These are phyloP conservation scores for Bruguiera parviflora DNA, from an alignment of 345 rosid genomes.

Conservation along the genomic window DNA sequence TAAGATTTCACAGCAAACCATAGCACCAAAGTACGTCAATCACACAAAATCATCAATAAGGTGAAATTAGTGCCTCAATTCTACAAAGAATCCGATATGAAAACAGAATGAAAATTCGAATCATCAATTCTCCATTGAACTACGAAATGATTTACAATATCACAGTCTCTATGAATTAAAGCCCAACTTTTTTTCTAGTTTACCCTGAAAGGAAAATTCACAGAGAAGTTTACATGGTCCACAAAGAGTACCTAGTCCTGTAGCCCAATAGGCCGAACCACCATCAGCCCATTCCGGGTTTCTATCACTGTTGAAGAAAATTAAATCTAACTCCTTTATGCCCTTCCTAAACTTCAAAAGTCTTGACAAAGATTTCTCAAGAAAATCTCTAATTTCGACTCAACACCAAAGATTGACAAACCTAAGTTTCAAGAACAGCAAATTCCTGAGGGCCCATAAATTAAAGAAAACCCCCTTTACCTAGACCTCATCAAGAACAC, in stretches of 20 bases:
- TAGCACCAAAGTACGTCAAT: too few species aligned
- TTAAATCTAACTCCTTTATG: not conserved
- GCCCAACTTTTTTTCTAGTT: too few species aligned
- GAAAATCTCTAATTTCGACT: not conserved
- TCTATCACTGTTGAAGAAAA: not conserved
- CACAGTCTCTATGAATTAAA: too few species aligned
- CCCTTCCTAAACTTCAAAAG: not conserved
- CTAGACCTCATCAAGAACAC: constrained; percentile 65
- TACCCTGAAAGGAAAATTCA: too few species aligned
- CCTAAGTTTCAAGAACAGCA: not conserved
- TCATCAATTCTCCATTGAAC: too few species aligned
- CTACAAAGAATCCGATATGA: too few species aligned
- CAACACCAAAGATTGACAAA: not conserved
- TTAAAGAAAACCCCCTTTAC: not conserved
- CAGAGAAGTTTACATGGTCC: not conserved
- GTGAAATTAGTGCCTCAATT: too few species aligned
- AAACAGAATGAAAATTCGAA: too few species aligned
- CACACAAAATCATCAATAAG: too few species aligned
- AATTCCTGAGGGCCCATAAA: not conserved
- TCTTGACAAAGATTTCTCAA: not conserved
- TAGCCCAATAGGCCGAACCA: not conserved
- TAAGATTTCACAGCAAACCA: too few species aligned
- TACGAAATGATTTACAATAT: too few species aligned
- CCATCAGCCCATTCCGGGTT: not conserved
- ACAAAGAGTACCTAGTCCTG: not conserved